Evolutionary conservation across 176 grass and related monocot genomes (phyloP).

Genomic region (Saccharum officinarum): DNA sequence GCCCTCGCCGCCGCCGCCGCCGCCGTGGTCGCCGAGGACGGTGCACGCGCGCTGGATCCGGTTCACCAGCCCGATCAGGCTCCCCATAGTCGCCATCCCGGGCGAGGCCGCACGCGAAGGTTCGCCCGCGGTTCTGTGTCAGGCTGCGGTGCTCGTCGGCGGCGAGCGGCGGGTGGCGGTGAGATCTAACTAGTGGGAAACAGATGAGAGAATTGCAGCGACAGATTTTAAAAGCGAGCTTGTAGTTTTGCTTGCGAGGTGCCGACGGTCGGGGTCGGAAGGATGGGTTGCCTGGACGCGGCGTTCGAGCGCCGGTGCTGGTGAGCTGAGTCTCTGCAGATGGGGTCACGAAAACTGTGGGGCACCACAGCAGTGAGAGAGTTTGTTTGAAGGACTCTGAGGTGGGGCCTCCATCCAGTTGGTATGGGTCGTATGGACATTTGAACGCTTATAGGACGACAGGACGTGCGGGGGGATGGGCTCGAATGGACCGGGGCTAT

Average conservation of each 20-base stretch:
- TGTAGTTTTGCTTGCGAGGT: constrained; percentile 9
- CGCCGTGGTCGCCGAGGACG: constrained; percentile 93
- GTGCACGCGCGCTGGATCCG: constrained; percentile 98
- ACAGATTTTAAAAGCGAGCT: constrained; percentile 37
- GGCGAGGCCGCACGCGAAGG: not conserved
- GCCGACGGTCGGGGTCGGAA: not conserved
- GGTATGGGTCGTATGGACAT: not conserved
- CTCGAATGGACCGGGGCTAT: constrained; percentile 22
- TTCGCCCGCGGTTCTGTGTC: not conserved
- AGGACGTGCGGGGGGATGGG: not conserved
- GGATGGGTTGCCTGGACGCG: constrained; percentile 6
- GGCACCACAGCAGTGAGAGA: not conserved
- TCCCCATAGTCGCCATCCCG: constrained; percentile 95
- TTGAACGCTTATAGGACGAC: not conserved
- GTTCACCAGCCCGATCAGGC: constrained; percentile 97
- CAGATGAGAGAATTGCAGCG: constrained; percentile 15
- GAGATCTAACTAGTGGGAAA: constrained; percentile 32
- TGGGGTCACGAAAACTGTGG: not conserved
- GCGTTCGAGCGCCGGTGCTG: constrained; percentile 4
- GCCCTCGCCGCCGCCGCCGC: constrained; percentile 63
- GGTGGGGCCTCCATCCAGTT: not conserved
- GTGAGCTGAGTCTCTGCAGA: not conserved
- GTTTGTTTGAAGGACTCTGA: not conserved
- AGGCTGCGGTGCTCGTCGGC: constrained; percentile 6
- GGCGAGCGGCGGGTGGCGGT: constrained; percentile 15